Conservation (phyloP, 2,329 filamentous ascomycete species). For the Aspergillus uvarum region DNA sequence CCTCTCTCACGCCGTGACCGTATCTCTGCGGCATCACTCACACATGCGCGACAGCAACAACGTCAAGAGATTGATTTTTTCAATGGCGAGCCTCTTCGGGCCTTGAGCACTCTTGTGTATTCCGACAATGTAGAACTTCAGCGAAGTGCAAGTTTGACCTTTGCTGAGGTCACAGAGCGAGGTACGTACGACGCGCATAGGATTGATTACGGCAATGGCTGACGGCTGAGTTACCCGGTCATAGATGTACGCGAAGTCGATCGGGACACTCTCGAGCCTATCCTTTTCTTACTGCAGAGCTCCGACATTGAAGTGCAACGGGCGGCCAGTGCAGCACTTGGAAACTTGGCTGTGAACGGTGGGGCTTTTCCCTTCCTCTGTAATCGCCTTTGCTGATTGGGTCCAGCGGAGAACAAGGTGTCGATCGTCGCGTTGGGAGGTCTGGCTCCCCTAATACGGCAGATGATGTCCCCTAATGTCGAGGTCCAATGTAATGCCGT, state of each 20-base stretch:
- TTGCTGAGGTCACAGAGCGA: conserved; percentile 98
- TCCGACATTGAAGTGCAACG: conserved; percentile 95
- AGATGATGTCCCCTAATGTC: conserved; percentile 97
- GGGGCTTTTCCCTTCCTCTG: conserved; percentile 18
- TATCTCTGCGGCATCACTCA: conserved; percentile 21
- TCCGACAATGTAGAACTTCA: conserved; percentile 98
- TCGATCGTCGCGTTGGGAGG: conserved; percentile 91
- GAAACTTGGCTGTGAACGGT: conserved; percentile 97
- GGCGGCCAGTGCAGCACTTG: conserved; percentile 91
- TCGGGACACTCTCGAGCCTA: conserved; percentile 90
- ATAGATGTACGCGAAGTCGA: conserved; percentile 95
- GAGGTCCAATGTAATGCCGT: conserved; percentile 99
- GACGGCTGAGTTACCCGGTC: background rate
- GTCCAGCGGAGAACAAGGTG: conserved; percentile 93
- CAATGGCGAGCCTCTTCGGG: conserved; percentile 87
- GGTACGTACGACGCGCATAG: conserved; percentile 53
- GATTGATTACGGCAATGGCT: background rate
- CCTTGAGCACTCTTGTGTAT: conserved; percentile 92
- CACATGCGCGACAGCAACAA: conserved; percentile 49
- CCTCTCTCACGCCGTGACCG: background rate
- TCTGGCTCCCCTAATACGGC: conserved; percentile 84
- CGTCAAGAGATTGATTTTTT: conserved; percentile 98
- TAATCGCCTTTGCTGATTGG: conserved; percentile 43
- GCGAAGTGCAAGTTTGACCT: conserved; percentile 94
- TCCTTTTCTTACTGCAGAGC: conserved; percentile 91